Percentiles rank a stretch among this genome's conserved stretches.
Evolutionary conservation across 148 eudicot genomes (phyloP).

Genomic region (Cornus kousa): DNA sequence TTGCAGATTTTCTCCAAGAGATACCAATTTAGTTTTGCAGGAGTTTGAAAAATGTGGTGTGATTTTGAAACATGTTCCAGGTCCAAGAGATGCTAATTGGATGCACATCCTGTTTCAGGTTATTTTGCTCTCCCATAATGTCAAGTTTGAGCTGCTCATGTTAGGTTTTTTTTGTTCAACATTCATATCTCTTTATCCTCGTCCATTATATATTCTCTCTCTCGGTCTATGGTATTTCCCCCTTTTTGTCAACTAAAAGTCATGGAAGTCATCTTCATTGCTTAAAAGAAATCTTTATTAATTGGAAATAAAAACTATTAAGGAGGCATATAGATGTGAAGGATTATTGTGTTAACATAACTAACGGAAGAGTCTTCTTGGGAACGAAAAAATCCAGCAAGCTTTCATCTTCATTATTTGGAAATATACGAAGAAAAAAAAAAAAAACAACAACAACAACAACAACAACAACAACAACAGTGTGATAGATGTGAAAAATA

Average conservation of each 20-base stretch:
- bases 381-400: no score
- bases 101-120: constrained; percentile 97
- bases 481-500: no score
- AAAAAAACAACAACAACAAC: no score
- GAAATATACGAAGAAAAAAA: no score
- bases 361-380: no score
- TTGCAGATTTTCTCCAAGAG: constrained; percentile 82
- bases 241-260: neutral
- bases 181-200: neutral
- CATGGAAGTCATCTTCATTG: no score
- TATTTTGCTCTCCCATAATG: constrained; percentile 3
- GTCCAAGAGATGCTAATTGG: constrained; percentile 98
- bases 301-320: no score
- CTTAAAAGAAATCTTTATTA: no score
- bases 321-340: no score
- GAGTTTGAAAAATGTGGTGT: constrained; percentile 97
- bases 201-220: neutral
- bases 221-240: neutral
- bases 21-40: constrained; percentile 82
- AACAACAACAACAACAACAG: no score
- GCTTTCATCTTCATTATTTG: no score
- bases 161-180: neutral
- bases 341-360: no score
- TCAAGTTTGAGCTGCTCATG: neutral
- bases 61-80: constrained; percentile 79